A percentile compares a stretch with the other conserved stretches of the same genome.
phyloP scores from a whole-genome alignment of 768 basidiomycete species.

The Boletellus emodensis region DNA sequence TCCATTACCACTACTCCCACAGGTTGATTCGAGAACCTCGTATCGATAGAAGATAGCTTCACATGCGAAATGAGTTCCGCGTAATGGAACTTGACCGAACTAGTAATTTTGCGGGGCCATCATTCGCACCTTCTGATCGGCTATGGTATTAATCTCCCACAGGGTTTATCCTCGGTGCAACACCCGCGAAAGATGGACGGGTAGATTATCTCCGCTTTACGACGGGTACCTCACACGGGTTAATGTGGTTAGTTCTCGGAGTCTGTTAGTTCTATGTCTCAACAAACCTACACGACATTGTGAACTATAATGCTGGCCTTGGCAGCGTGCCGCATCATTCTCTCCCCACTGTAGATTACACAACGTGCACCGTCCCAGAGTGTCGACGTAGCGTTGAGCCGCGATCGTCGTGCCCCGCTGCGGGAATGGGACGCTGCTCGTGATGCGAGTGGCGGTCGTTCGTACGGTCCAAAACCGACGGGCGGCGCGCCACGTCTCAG shows the following conservation, averaged over 20 bases:
- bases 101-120: conserved; percentile 13
- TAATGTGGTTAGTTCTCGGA: conserved; percentile 12
- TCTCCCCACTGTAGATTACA: not conserved
- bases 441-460: too few relatives aligned
- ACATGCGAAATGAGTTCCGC: conserved; percentile 2
- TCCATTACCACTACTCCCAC: not conserved
- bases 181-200: conserved; percentile 15
- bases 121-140: conserved; percentile 10
- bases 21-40: not conserved
- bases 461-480: too few relatives aligned
- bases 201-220: conserved; percentile 21
- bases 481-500: not conserved
- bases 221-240: not conserved
- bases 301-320: not conserved
- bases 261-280: not conserved
- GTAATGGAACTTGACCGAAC: conserved; percentile 22
- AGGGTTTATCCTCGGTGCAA: not conserved
- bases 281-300: not conserved
- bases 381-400: not conserved
- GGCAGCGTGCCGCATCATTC: not conserved
- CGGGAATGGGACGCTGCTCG: too few relatives aligned
- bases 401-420: too few relatives aligned
- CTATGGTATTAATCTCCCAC: not conserved
- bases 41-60: conserved; percentile 2
- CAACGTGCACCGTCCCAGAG: not conserved